These are phyloP conservation scores for Gossypium thurberi DNA, from an alignment of 345 rosid species.

Conservation along the genomic window DNA sequence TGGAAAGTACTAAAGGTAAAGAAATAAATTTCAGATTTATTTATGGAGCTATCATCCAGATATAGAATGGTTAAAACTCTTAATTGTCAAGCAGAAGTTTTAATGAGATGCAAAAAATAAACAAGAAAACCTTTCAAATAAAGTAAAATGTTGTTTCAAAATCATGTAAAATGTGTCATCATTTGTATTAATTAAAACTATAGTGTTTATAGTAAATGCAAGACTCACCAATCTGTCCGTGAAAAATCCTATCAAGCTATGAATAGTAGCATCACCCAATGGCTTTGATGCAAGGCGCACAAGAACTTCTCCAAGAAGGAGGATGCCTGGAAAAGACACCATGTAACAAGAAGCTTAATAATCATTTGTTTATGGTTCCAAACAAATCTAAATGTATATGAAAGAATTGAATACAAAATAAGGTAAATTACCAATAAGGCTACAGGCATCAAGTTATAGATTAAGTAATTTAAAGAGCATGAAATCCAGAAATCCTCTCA, in stretches of 20 bases:
- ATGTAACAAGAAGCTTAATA: constrained; percentile 3
- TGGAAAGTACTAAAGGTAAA: neutral
- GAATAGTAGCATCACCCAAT: constrained; percentile 43
- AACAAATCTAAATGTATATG: neutral
- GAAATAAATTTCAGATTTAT: neutral
- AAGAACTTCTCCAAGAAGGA: constrained; percentile 75
- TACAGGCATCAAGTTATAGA: neutral
- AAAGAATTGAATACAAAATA: neutral
- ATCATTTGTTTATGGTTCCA: neutral
- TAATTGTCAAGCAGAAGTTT: neutral
- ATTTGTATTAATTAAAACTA: neutral
- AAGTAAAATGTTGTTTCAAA: neutral
- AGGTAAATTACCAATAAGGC: neutral
- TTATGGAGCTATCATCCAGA: neutral
- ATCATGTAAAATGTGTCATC: neutral
- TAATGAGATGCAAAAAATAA: constrained; percentile 6
- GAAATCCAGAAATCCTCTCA: neutral
- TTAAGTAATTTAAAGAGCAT: neutral
- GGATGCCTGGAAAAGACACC: constrained; percentile 44
- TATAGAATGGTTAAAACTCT: neutral
- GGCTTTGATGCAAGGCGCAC: constrained; percentile 45
- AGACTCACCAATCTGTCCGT: constrained; percentile 69
- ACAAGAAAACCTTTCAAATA: neutral
- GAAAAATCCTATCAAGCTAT: constrained; percentile 60
- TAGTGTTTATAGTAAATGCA: constrained; percentile 8